These are phyloP conservation scores for Dissophora ornata DNA, from an alignment of 192 early-diverging fungal genomes.

Conservation along the genomic window DNA sequence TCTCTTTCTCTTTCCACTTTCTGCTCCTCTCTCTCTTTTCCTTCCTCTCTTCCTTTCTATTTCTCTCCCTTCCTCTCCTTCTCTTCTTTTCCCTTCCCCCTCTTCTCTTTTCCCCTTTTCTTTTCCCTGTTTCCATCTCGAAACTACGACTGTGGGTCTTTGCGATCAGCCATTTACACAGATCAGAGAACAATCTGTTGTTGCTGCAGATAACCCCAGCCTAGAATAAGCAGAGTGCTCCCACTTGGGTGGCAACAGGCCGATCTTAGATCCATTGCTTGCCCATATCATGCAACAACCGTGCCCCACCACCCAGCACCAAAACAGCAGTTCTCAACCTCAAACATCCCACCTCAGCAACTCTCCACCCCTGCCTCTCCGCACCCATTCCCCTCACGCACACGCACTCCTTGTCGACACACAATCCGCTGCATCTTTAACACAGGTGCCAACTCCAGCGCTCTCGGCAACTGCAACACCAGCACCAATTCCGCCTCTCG, in stretches of 20 bases:
- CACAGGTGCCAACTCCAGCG: no score
- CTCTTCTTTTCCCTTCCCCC: background rate
- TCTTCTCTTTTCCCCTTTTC: background rate
- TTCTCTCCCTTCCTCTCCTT: background rate
- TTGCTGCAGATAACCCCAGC: no score
- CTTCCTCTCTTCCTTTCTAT: background rate
- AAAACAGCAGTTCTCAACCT: background rate
- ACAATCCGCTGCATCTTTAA: background rate
- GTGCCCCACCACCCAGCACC: background rate
- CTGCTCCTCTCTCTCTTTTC: background rate
- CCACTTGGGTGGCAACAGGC: no score
- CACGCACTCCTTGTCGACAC: background rate
- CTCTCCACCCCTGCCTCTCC: background rate
- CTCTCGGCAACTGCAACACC: background rate
- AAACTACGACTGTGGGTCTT: no score
- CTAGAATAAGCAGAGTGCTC: no score
- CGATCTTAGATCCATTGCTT: slow-evolving; percentile 5
- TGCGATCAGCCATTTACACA: no score
- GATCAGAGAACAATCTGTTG: background rate
- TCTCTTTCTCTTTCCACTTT: background rate
- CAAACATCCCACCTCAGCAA: background rate
- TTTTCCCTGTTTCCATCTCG: background rate
- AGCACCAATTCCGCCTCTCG: no score
- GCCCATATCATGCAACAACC: slow-evolving; percentile 7
- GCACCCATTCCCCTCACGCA: background rate